phyloP scores from a whole-genome alignment of 2,329 filamentous ascomycete genomes.

The Phialocephala sp. region DNA sequence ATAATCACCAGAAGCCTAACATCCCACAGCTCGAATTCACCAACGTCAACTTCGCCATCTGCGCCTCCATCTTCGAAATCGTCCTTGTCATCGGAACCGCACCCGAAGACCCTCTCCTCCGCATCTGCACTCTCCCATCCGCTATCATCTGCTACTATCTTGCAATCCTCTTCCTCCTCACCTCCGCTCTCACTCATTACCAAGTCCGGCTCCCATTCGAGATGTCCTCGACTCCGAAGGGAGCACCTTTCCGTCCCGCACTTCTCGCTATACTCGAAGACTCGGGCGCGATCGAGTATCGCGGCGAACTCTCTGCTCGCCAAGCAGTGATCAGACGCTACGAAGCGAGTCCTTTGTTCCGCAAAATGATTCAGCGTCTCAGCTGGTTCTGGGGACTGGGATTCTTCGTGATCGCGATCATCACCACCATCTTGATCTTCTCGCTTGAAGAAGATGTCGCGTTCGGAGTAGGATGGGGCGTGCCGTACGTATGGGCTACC shows the following conservation, averaged over 20 bases:
- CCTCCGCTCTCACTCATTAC: conserved; percentile 12
- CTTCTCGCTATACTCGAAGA: conserved; percentile 22
- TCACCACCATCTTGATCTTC: conserved; percentile 22
- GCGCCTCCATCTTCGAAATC: conserved; percentile 23
- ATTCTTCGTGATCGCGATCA: conserved; percentile 18
- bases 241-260: conserved; percentile 18
- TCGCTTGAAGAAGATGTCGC: conserved; percentile 17
- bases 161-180: conserved; percentile 20
- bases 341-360: conserved; percentile 18
- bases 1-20: neutral
- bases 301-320: conserved; percentile 14
- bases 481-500: conserved; percentile 21
- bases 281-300: conserved; percentile 16
- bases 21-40: conserved; percentile 21
- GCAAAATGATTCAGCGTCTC: conserved; percentile 18
- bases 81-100: conserved; percentile 20
- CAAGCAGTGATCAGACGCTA: conserved; percentile 18
- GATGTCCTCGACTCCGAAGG: conserved; percentile 26
- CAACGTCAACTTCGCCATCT: conserved; percentile 22
- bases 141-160: conserved; percentile 22
- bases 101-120: conserved; percentile 19
- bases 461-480: conserved; percentile 28
- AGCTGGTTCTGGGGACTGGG: conserved; percentile 37
- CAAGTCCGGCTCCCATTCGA: conserved; percentile 17
- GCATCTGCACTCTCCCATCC: conserved; percentile 21